These are phyloP conservation scores for Scheffersomyces segobiensis DNA, from an alignment of 1,139 yeast species.

Conservation along the genomic window DNA sequence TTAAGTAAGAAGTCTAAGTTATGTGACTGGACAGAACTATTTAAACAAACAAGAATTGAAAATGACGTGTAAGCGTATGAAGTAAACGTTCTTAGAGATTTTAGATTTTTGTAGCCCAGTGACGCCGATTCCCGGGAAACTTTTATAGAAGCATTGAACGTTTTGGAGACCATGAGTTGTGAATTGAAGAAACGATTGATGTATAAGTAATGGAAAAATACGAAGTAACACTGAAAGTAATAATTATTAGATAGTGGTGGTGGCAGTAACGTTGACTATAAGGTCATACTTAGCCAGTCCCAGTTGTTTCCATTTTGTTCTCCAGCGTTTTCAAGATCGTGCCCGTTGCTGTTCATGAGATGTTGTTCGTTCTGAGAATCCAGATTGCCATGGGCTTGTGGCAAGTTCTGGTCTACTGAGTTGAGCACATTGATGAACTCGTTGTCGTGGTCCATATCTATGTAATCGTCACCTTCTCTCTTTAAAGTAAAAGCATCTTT, in stretches of 20 bases:
- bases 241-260: too few relatives aligned
- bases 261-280: slow-evolving; percentile 5
- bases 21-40: background rate
- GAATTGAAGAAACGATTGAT: background rate
- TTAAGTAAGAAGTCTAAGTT: background rate
- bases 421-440: slow-evolving; percentile 15
- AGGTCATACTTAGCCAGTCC: slow-evolving; percentile 30
- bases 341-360: slow-evolving; percentile 1
- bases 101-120: background rate
- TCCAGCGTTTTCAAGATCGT: slow-evolving; percentile 2
- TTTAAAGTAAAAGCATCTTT: too few relatives aligned
- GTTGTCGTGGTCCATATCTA: slow-evolving; percentile 5
- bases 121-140: background rate
- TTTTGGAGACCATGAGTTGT: background rate
- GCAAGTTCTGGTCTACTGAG: slow-evolving; percentile 1
- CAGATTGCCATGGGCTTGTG: background rate
- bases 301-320: slow-evolving; percentile 17
- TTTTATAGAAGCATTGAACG: background rate
- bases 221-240: too few relatives aligned
- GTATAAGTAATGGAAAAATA: background rate
- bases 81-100: background rate
- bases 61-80: background rate
- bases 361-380: background rate
- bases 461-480: background rate
- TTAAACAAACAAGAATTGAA: background rate